phyloP scores from a whole-genome alignment of 2,329 filamentous ascomycete species.

The Fusarium pilosicola region DNA sequence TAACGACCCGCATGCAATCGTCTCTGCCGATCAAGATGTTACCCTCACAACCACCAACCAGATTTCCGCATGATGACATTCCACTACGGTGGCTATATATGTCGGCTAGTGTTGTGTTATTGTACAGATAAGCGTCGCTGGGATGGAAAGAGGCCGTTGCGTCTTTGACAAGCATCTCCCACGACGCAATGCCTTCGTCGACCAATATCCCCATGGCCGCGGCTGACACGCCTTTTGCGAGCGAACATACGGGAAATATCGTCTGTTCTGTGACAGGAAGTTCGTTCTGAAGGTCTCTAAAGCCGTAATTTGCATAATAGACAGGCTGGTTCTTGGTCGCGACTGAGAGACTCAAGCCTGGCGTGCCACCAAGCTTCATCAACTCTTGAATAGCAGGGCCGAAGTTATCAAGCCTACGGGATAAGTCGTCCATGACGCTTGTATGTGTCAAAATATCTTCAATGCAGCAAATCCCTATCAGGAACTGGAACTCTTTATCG shows the following conservation, averaged over 20 bases:
- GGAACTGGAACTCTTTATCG: background rate
- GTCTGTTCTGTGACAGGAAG: background rate
- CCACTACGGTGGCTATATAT: background rate
- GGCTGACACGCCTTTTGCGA: background rate
- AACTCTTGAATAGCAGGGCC: background rate
- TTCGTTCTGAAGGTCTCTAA: background rate
- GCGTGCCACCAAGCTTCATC: background rate
- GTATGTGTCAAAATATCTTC: rapidly evolving
- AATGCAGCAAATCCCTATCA: background rate
- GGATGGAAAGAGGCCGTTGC: background rate
- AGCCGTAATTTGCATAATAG: background rate
- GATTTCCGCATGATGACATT: background rate
- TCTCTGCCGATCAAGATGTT: background rate
- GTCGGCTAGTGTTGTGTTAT: background rate
- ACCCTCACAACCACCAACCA: background rate
- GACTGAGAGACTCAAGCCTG: background rate
- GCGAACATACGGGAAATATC: background rate
- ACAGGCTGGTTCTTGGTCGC: background rate
- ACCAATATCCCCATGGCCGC: background rate
- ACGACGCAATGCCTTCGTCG: background rate
- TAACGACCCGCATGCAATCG: background rate
- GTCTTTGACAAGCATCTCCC: background rate
- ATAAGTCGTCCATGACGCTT: background rate
- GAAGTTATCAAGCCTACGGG: background rate
- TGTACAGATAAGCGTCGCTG: background rate